Conservation (phyloP, 2,329 filamentous ascomycete species). For the Sarocladium brachiariae region DNA sequence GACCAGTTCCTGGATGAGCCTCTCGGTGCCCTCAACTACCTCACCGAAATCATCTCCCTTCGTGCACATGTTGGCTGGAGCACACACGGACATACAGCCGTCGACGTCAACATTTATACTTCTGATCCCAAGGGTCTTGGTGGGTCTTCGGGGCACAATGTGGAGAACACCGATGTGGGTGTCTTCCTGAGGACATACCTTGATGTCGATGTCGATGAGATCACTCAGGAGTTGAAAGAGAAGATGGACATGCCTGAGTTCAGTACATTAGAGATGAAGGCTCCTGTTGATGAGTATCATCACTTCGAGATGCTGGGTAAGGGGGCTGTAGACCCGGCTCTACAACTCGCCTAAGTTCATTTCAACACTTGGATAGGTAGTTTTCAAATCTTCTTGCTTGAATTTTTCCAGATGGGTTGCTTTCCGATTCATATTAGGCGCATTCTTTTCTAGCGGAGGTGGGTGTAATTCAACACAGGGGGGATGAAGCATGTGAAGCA, state of each 20-base stretch:
- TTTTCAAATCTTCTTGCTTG: too few species aligned
- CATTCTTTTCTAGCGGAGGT: too few species aligned
- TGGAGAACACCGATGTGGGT: constrained; percentile 92
- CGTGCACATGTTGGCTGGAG: constrained; percentile 89
- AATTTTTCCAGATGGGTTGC: too few species aligned
- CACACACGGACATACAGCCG: constrained; percentile 87
- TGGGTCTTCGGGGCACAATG: constrained; percentile 67
- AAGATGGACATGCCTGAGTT: constrained; percentile 30
- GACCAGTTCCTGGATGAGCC: constrained; percentile 54
- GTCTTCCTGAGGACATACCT: constrained; percentile 75
- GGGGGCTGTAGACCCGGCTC: too few species aligned
- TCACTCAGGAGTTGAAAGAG: constrained; percentile 68
- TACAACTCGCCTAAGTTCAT: too few species aligned
- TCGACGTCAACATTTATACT: constrained; percentile 95
- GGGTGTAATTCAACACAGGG: too few species aligned
- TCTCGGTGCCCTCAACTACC: constrained; percentile 45
- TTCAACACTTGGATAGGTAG: too few species aligned
- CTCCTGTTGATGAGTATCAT: constrained; percentile 1
- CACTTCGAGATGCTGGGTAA: constrained; percentile 9
- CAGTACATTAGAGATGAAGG: constrained; percentile 14
- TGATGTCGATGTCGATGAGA: constrained; percentile 66
- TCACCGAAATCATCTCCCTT: constrained; percentile 81
- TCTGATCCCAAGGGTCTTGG: constrained; percentile 61
- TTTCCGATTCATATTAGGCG: too few species aligned
- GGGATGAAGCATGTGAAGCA: too few species aligned